Base-by-base conservation (phyloP, 2,329 filamentous ascomycete species). In the Dactylellina drechsleri region DNA sequence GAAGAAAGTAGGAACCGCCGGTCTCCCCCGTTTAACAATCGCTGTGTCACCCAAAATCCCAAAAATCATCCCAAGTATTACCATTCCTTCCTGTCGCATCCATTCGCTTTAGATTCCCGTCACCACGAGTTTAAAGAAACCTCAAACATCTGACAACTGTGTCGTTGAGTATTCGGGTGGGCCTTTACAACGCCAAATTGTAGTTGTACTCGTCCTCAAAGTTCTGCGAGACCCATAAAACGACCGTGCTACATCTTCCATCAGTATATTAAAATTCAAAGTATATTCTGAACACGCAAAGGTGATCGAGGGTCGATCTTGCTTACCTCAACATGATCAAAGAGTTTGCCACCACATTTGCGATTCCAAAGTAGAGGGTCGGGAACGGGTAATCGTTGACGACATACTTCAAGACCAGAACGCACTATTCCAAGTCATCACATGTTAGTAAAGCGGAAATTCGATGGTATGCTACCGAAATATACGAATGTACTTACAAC, bases 131-230 rank as follows among this genome's bases (percentile, higher is more conserved):
- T 36, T 36, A 36, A 10, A 10, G 6, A 10, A 36, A 10, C 31
- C 31, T 36, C 31, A 5, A 36, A 8, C 6, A 36, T 36, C 6
- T 36, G 6, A 36, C 10, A 1, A 10, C 31, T 36, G 5, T 10
- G 31, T 36, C 31, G 10, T 10, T 36, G 6, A 36, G 31, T 7
- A 8, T 36, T 36, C 31, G 10, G 10, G 6, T 36, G 31, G 31
- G 6, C 56, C 2, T 41, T 76, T 79, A 91, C 77, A 91, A 84
- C 58, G 88, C 87, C 76, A 91, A 82, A 79, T 88, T 90, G 81
- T 91, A 91, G 31, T 88, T 90, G 81, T 90, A 91, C 79, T 90
- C 89, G 78, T 91, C 89, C 81, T 91, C 89, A 83, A 91, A 90
- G 79, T 90, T 91, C 84, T 91, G 89, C 60, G 87, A 88, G 28